phyloP scores from a whole-genome alignment of 2,329 filamentous ascomycete genomes.

The Cephalotrichum gorgonifer region DNA sequence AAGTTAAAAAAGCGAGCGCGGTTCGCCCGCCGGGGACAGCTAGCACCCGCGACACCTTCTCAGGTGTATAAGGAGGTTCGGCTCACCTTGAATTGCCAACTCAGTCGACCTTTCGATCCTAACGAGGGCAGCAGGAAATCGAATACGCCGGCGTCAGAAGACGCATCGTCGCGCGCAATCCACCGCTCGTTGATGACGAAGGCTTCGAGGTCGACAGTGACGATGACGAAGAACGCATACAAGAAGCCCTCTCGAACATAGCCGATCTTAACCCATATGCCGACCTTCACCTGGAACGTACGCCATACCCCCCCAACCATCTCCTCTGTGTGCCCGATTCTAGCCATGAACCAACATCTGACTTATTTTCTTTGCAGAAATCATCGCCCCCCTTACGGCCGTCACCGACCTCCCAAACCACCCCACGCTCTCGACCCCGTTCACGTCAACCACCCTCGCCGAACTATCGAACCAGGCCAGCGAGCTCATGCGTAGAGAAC shows the following conservation, averaged over 20 bases:
- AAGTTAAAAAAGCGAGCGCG: slow-evolving; percentile 68
- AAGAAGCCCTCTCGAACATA: slow-evolving; percentile 50
- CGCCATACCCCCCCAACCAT: slow-evolving; percentile 19
- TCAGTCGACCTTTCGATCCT: slow-evolving; percentile 8
- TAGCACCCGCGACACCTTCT: slow-evolving; percentile 55
- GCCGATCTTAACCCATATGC: slow-evolving; percentile 66
- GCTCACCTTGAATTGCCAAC: slow-evolving; percentile 5
- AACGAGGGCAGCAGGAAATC: slow-evolving; percentile 41
- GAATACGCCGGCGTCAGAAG: slow-evolving; percentile 65
- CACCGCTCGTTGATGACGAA: slow-evolving; percentile 63
- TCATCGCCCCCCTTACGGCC: slow-evolving; percentile 65
- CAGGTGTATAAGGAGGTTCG: slow-evolving; percentile 62
- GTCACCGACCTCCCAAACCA: slow-evolving; percentile 66
- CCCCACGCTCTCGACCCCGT: slow-evolving; percentile 64
- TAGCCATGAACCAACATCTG: neutral
- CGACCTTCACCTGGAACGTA: slow-evolving; percentile 61
- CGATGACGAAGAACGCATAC: slow-evolving; percentile 53
- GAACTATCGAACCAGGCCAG: slow-evolving; percentile 60
- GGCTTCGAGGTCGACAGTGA: slow-evolving; percentile 67
- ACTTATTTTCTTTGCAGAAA: slow-evolving; percentile 34
- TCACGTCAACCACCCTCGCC: slow-evolving; percentile 61
- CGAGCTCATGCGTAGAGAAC: slow-evolving; percentile 65
- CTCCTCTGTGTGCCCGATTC: neutral
- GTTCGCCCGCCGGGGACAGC: slow-evolving; percentile 59
- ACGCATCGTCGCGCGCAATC: slow-evolving; percentile 65